A percentile compares a stretch with the other conserved stretches of the same genome.
These are phyloP conservation scores for Jaapia argillacea DNA, from an alignment of 768 basidiomycete species.

Conservation along the genomic window DNA sequence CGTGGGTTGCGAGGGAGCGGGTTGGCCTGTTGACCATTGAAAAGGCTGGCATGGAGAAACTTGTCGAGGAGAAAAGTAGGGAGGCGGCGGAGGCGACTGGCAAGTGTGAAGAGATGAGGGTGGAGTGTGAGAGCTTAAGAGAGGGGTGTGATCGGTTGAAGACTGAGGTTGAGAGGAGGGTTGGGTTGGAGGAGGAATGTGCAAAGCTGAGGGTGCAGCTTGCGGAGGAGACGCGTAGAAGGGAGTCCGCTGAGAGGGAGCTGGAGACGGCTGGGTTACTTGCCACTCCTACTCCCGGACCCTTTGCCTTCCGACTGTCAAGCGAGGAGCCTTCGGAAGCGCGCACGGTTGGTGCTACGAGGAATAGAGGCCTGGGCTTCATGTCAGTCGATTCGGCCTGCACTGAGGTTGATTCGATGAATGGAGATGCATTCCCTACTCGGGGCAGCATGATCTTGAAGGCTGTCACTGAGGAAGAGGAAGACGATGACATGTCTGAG, in stretches of 20 bases:
- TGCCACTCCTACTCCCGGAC: slow-evolving; percentile 35
- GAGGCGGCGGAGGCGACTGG: slow-evolving; percentile 14
- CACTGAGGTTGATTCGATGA: slow-evolving; percentile 59
- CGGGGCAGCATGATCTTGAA: slow-evolving; percentile 33
- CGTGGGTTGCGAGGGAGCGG: slow-evolving; percentile 75
- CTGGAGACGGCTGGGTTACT: slow-evolving; percentile 33
- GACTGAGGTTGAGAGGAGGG: slow-evolving; percentile 12
- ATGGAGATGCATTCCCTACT: slow-evolving; percentile 24
- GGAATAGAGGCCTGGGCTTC: slow-evolving; percentile 36
- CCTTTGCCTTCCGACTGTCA: slow-evolving; percentile 19
- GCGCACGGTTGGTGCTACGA: slow-evolving; percentile 7
- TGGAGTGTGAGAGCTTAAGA: slow-evolving; percentile 21
- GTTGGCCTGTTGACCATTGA: slow-evolving; percentile 58
- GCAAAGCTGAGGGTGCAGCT: slow-evolving; percentile 20
- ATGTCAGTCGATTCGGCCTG: slow-evolving; percentile 56
- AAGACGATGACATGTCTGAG: slow-evolving; percentile 43
- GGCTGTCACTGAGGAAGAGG: slow-evolving; percentile 46
- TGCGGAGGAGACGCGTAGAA: slow-evolving; percentile 28
- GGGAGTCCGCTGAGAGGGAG: slow-evolving; percentile 42
- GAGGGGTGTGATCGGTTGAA: slow-evolving; percentile 29
- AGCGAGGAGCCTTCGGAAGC: slow-evolving; percentile 10
- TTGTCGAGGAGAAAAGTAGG: slow-evolving; percentile 17
- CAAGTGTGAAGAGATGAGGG: slow-evolving; percentile 9
- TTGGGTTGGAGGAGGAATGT: slow-evolving; percentile 11
- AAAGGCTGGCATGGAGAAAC: slow-evolving; percentile 44